Base-by-base conservation (phyloP, 345 rosid species). In the Acer negundo region DNA sequence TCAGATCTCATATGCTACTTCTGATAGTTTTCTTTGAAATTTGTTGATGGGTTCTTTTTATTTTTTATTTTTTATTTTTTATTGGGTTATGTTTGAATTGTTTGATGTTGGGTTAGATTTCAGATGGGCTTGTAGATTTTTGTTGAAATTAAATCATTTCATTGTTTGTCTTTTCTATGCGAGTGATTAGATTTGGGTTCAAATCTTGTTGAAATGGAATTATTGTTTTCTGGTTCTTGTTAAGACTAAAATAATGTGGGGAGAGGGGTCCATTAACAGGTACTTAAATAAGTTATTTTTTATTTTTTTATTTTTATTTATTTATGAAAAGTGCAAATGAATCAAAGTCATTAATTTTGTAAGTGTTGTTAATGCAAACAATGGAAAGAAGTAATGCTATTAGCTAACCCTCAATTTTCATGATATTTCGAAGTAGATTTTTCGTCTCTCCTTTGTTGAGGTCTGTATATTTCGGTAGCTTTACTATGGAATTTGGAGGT, bases 61-160 rank as follows among this genome's bases (percentile, higher is more conserved):
- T 3, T 31, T 28, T 2, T 28, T 28, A 2, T 28, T 31, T 3
- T 31, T 3, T 26, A 26, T 26, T 3, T 31, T 59, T 74, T 73
- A 0, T 69, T 44, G 74, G 40, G 40, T 73, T 24, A 13, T 51
- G 2, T 73, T 46, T 9, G 10, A 69, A 38, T 73, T 58, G 31
- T 28, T 74, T 38, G 59, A 59, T 47, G n/a, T 74, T 24, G 38
- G 40, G 38, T 66, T 66, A 58, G 77, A 82, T 82, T 82, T 75
- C 68, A 47, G 11, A 44, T 64, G 76, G 56, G 73, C 51, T 10
- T 38, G 49, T 69, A 3, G 31, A 31, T 44, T 65, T 74, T 49
- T 19, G 19, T 46, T 19, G 15, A 63, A 44, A 67, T 76, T 31
- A 28, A 77, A 69, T 62, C 8, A 38, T n/a, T 73, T 19, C 15